phyloP scores from a whole-genome alignment of 345 rosid genomes.

The Pistacia vera region DNA sequence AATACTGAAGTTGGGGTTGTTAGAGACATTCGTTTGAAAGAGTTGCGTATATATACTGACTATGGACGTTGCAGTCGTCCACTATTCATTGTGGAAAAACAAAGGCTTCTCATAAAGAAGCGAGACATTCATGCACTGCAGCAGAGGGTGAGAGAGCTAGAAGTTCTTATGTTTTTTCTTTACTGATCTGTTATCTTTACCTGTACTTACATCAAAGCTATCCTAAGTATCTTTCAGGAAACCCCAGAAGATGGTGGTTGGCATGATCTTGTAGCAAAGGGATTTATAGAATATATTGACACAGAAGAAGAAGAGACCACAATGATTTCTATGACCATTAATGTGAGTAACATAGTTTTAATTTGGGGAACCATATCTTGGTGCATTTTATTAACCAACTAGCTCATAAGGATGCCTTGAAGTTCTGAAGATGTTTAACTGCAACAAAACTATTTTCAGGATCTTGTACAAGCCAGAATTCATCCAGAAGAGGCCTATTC shows the following conservation, averaged over 20 bases:
- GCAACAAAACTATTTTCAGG: slow-evolving; percentile 45
- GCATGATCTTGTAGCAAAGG: slow-evolving; percentile 91
- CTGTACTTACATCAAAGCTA: slow-evolving; percentile 8
- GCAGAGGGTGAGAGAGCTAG: slow-evolving; percentile 59
- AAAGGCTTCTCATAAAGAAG: slow-evolving; percentile 90
- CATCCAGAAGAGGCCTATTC: slow-evolving; percentile 81
- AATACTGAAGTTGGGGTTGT: slow-evolving; percentile 99
- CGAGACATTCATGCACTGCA: slow-evolving; percentile 83
- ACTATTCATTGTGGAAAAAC: slow-evolving; percentile 90
- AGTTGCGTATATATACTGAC: slow-evolving; percentile 90
- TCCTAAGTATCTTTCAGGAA: slow-evolving; percentile 50
- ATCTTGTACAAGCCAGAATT: slow-evolving; percentile 85
- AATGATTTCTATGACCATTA: slow-evolving; percentile 99
- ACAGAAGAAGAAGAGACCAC: slow-evolving; percentile 99
- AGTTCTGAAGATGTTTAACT: slow-evolving; percentile 15
- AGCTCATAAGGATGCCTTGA: neutral
- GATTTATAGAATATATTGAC: slow-evolving; percentile 91
- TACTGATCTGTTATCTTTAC: neutral
- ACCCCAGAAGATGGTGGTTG: slow-evolving; percentile 85
- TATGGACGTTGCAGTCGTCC: slow-evolving; percentile 99
- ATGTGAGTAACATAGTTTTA: slow-evolving; percentile 51
- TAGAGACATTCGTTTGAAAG: slow-evolving; percentile 87
- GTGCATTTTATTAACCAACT: neutral
- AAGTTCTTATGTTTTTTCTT: neutral
- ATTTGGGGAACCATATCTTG: neutral